phyloP scores from a whole-genome alignment of 2,329 filamentous ascomycete species.

The Dichotomopilus funicola region DNA sequence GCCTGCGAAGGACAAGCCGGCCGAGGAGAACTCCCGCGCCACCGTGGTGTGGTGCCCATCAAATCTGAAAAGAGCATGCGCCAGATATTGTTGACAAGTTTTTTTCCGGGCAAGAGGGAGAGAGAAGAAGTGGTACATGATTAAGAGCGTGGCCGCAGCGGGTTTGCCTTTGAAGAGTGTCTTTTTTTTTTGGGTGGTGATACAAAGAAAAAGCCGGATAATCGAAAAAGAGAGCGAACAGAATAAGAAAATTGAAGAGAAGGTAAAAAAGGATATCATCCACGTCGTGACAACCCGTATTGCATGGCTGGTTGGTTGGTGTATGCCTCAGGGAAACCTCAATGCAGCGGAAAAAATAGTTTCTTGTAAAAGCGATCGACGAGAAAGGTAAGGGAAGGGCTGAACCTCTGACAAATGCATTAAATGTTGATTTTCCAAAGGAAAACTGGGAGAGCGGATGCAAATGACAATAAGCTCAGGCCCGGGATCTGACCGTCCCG shows the following conservation, averaged over 20 bases:
- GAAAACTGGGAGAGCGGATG: conserved; percentile 10
- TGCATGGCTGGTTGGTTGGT: conserved; percentile 15
- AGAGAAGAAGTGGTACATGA: background rate
- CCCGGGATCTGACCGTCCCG: conserved; percentile 25
- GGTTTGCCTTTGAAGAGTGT: background rate
- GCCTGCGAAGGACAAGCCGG: background rate
- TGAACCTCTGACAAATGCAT: conserved; percentile 6
- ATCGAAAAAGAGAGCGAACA: no score
- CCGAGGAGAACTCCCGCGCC: background rate
- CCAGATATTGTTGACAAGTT: background rate
- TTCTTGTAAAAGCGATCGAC: conserved; percentile 20
- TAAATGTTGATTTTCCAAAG: conserved; percentile 16
- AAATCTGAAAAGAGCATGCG: background rate
- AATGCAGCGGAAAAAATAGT: conserved; percentile 15
- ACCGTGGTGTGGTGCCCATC: conserved; percentile 6
- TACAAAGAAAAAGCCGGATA: conserved; percentile 3
- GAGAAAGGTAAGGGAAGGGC: conserved; percentile 15
- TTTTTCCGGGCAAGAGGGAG: background rate
- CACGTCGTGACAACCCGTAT: conserved; percentile 24
- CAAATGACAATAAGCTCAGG: conserved; percentile 14
- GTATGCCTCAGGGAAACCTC: conserved; percentile 21
- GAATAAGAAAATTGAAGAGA: background rate
- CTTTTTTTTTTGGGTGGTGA: conserved; percentile 1
- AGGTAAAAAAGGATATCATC: conserved; percentile 16
- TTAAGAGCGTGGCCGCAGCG: background rate